Base-by-base conservation (phyloP, 768 basidiomycete genomes). In the Peribolospora kevripleyi region DNA sequence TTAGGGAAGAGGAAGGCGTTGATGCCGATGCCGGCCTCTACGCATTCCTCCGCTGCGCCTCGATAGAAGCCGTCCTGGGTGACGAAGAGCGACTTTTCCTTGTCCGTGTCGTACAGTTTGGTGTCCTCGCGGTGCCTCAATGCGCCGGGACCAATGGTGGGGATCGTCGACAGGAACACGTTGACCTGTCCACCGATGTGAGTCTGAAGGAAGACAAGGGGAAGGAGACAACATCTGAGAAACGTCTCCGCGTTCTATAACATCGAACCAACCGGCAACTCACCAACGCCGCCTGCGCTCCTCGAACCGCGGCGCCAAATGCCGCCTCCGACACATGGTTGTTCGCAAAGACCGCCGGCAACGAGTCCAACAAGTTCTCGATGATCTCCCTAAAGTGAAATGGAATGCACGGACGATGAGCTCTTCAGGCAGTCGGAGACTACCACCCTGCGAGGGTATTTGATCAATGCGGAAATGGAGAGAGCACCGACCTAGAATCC, bases 11-110 rank as follows among this genome's bases (percentile, higher is more conserved):
- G 70, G 69, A 93, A 90, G 68, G 87, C 72, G 65, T 79, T 87
- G 56, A 93, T 79, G 2, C 86, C 90, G 38, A 97, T 76, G 25
- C 93, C 93, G 54, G 81, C 77, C 57, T 85, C 81, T 1, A 82
- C 84, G 62, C 83, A 83, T 65, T 88, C 84, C 62, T 90, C 84
- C 6, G 78, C 90, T 6, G 87, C 74, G 5, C 80, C 76, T 45
- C 75, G 73, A 86, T 91, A 98, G 39, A 75, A 71, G 5, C 76
- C 71, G 57, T 79, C 77, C n/a, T 84, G 80, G 11, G 88, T 80
- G 10, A 70, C 64, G 64, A 83, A 91, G n/a, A 93, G 69, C 0
- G 72, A 70, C 61, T 75, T 76, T 68, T 98, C 91, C 66, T 88
- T 85, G 59, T 86, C 79, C 1, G 87, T 84, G 49, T 84, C 82